phyloP scores from a whole-genome alignment of 371 early-diverging fungal genomes.

The Rhizomucor pusillus region DNA sequence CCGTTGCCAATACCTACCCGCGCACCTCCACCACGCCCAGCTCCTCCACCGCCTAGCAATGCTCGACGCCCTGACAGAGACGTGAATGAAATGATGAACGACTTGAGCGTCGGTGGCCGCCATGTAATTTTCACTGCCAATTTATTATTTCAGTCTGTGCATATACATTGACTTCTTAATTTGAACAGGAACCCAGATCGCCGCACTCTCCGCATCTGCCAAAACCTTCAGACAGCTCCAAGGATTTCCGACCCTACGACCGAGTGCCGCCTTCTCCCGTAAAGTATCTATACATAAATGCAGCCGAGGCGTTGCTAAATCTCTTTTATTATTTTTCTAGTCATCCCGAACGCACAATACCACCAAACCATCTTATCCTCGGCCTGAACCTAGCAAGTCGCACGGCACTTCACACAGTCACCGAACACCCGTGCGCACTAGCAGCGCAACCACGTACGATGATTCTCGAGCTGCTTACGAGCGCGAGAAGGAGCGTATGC shows the following conservation, averaged over 20 bases:
- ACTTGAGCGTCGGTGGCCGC: conserved; percentile 13
- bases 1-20: conserved; percentile 7
- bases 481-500: conserved; percentile 18
- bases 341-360: no score
- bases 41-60: conserved; percentile 20
- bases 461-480: conserved; percentile 23
- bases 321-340: no score
- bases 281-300: no score
- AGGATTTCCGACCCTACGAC: no score
- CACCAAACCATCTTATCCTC: conserved; percentile 18
- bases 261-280: conserved; percentile 26
- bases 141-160: no score
- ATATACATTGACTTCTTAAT: no score
- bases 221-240: conserved; percentile 7
- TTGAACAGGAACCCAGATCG: conserved; percentile 10
- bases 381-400: conserved; percentile 34
- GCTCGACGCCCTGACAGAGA: conserved; percentile 14
- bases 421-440: conserved; percentile 1
- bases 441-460: conserved; percentile 13
- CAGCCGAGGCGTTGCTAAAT: no score
- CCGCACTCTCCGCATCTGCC: conserved; percentile 6
- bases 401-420: conserved; percentile 15
- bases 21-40: conserved; percentile 20
- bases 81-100: conserved; percentile 25
- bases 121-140: no score